Evolutionary conservation across 208 protist genomes (phyloP), one percentile per base, ranked within the genome.

Genomic region (Leishmania tropica): DNA sequence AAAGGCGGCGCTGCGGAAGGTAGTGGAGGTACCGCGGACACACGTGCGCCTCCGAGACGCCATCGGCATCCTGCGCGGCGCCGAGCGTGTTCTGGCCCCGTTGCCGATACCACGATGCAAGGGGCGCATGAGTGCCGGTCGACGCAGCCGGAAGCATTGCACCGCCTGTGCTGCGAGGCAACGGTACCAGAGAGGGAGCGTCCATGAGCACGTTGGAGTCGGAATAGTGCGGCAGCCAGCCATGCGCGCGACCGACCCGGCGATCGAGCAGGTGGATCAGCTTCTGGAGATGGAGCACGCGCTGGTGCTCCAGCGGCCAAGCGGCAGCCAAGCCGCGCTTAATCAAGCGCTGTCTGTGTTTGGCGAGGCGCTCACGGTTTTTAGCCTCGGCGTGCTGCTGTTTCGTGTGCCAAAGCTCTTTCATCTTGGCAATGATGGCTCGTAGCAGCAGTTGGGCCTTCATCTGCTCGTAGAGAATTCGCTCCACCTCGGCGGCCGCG

Each of bases 221-320:
- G 10, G 80, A 82, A 87, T 95, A 97, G 72, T 90, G 91, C 1
- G 92, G 94, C 31, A 97, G 80, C 90, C 90, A 97, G 6, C 91
- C 92, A 37, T 79, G 78, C 72, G 89, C 87, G 51, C 93, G 92
- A 17, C 90, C 86, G 3, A 88, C 87, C 7, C 80, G 83, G 37
- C 93, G 93, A 81, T 97, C 94, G 40, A 96, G 80, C 6, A 96
- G 37, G 77, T 90, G 76, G 42, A 97, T 92, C 2, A 97, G 84
- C 84, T 96, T 96, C 45, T 90, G 76, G 8, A 97, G 71, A 56
- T 96, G 89, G 6, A 97, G 74, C 8, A 96, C 88, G 37, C 92
- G 93, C 24, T 88, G 86, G 45, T 85, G 84, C 79, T 96, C 89
- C 35, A 97, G 75, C 53, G 91, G 81, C 93, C 94, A 97, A 15